Percentiles rank a stretch among this genome's conserved stretches.
Evolutionary conservation across 306 rosid species (phyloP).

Genomic region (Lablab purpureus): DNA sequence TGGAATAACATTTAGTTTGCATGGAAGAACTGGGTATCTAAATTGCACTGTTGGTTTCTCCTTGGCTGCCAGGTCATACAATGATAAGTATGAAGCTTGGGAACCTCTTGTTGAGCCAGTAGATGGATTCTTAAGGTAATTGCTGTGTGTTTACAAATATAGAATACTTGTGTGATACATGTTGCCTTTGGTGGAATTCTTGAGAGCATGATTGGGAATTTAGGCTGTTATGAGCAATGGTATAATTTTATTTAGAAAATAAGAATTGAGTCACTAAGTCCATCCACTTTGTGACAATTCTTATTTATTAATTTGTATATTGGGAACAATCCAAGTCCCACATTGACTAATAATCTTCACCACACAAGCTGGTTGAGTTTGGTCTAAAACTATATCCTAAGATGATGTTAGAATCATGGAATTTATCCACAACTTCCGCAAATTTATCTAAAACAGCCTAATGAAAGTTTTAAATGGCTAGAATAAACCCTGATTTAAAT

Average conservation of each 20-base stretch:
- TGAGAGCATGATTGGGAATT: conserved; percentile 12
- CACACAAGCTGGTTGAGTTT: too few species aligned
- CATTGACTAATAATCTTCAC: too few species aligned
- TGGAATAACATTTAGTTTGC: conserved; percentile 76
- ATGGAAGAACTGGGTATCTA: conserved; percentile 77
- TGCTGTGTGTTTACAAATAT: not conserved
- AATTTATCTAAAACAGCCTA: too few species aligned
- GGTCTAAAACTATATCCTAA: too few species aligned
- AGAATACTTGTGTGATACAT: not conserved
- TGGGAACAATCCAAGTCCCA: not conserved
- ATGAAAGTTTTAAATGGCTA: too few species aligned
- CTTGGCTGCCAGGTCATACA: conserved; percentile 88
- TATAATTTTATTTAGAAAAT: conserved; percentile 21
- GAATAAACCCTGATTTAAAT: too few species aligned
- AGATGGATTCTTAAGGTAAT: conserved; percentile 87
- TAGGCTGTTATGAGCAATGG: conserved; percentile 1
- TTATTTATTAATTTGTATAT: not conserved
- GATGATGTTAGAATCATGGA: too few species aligned
- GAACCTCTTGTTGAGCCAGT: conserved; percentile 97
- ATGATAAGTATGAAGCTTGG: conserved; percentile 94
- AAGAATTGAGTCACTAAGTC: not conserved
- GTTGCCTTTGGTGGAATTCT: conserved; percentile 32
- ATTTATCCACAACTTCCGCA: too few species aligned
- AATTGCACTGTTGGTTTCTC: conserved; percentile 79
- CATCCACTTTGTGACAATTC: conserved; percentile 7